Evolutionary conservation across 1,139 yeast genomes (phyloP).

Genomic region (Protomyces gravidus): DNA sequence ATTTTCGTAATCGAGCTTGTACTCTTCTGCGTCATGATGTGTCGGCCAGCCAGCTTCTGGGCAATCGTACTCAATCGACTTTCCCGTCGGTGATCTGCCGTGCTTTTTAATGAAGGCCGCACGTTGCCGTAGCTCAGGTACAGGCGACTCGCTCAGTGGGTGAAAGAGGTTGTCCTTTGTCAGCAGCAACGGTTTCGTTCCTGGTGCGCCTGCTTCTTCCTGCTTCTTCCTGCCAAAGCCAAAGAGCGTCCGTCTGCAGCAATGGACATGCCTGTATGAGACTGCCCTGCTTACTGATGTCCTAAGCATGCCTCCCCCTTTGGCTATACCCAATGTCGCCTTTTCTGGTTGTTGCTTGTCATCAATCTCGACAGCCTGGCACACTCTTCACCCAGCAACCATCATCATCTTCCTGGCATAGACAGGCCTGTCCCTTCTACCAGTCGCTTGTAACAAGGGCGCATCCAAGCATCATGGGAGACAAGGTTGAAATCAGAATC

Average conservation of each 20-base stretch:
- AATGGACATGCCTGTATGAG: not conserved
- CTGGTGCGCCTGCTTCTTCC: not conserved
- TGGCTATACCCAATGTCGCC: too few relatives aligned
- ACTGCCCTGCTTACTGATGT: not conserved
- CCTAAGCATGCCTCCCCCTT: not conserved
- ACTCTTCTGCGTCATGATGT: constrained; percentile 83
- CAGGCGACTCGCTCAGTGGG: constrained; percentile 89
- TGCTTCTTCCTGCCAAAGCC: constrained; percentile 13
- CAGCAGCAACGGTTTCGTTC: constrained; percentile 41
- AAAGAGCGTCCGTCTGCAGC: constrained; percentile 12
- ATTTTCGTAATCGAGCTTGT: constrained; percentile 74
- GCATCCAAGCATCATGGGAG: too few relatives aligned
- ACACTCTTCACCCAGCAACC: too few relatives aligned
- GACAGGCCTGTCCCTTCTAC: not conserved
- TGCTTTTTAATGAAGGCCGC: constrained; percentile 85
- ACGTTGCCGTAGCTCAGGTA: constrained; percentile 78
- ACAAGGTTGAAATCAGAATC: constrained; percentile 13
- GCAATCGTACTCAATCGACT: constrained; percentile 78
- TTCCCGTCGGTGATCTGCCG: constrained; percentile 84
- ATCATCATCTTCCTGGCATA: too few relatives aligned
- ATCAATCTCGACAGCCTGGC: not conserved
- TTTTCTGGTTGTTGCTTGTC: not conserved
- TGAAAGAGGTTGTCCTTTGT: constrained; percentile 65
- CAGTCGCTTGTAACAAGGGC: not conserved
- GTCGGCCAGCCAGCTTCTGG: constrained; percentile 95